Conservation (phyloP, 495 filamentous ascomycete genomes). For the Choiromyces venosus region DNA sequence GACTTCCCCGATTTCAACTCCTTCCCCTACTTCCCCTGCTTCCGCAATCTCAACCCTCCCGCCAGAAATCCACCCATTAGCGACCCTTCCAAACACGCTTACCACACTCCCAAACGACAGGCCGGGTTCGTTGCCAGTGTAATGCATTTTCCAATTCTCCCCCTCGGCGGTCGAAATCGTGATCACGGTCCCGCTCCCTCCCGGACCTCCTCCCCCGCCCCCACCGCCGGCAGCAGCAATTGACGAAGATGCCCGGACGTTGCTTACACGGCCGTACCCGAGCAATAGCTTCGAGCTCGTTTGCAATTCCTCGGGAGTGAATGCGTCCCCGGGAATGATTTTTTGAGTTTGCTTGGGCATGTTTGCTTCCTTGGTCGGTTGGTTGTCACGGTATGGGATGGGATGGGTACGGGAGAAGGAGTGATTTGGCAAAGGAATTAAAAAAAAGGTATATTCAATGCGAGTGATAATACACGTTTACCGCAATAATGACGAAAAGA, state of each 20-base stretch:
- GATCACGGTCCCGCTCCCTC: background rate
- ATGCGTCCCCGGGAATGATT: background rate
- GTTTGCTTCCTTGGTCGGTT: background rate
- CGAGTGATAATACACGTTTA: constrained; percentile 3
- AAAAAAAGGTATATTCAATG: constrained; percentile 4
- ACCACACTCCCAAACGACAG: background rate
- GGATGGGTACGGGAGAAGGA: background rate
- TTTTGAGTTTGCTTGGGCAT: background rate
- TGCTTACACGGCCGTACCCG: background rate
- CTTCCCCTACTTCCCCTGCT: background rate
- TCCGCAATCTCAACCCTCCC: background rate
- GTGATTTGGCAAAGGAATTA: background rate
- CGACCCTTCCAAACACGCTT: background rate
- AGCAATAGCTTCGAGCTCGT: background rate
- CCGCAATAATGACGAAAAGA: background rate
- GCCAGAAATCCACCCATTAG: background rate
- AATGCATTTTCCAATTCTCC: background rate
- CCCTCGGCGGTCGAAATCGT: background rate
- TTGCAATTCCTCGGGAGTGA: background rate
- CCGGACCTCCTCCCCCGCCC: background rate
- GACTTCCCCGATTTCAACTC: background rate
- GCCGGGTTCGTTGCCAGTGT: background rate
- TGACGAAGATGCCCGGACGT: background rate
- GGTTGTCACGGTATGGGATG: background rate
- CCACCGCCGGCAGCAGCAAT: background rate